A percentile compares a stretch with the other conserved stretches of the same genome.
phyloP scores from a whole-genome alignment of 768 basidiomycete species.

The Suillus plorans region DNA sequence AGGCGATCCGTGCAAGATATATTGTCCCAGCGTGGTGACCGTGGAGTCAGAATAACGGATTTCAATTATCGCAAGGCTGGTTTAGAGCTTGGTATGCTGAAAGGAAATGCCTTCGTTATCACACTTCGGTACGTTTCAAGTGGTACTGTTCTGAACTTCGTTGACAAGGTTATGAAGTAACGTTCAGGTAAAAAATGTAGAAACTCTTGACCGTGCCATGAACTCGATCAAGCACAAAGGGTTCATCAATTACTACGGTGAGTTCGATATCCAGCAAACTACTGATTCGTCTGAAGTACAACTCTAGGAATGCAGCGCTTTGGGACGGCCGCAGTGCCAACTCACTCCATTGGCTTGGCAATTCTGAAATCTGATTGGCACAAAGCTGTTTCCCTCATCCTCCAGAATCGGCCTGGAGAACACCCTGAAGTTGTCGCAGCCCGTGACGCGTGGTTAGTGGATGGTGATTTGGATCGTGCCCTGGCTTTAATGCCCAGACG shows the following conservation, averaged over 20 bases:
- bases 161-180: constrained; percentile 50
- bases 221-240: constrained; percentile 77
- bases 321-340: constrained; percentile 94
- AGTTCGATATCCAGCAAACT: constrained; percentile 1
- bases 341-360: constrained; percentile 91
- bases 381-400: constrained; percentile 77
- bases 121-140: constrained; percentile 70
- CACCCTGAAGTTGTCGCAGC: constrained; percentile 88
- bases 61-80: constrained; percentile 79
- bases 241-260: constrained; percentile 98
- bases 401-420: constrained; percentile 84
- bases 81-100: constrained; percentile 92
- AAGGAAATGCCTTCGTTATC: constrained; percentile 94
- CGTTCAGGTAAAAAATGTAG: constrained; percentile 73
- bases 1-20: constrained; percentile 58
- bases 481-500: constrained; percentile 85
- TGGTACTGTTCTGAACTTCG: constrained; percentile 1
- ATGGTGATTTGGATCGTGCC: constrained; percentile 78
- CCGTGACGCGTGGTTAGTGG: constrained; percentile 85
- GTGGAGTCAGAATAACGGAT: constrained; percentile 87
- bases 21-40: constrained; percentile 75
- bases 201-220: constrained; percentile 74
- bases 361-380: constrained; percentile 91
- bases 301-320: constrained; percentile 93
- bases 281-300: constrained; percentile 13